Evolutionary conservation across 352 stramenopile genomes (phyloP).

Genomic region (Phytophthora citricola): DNA sequence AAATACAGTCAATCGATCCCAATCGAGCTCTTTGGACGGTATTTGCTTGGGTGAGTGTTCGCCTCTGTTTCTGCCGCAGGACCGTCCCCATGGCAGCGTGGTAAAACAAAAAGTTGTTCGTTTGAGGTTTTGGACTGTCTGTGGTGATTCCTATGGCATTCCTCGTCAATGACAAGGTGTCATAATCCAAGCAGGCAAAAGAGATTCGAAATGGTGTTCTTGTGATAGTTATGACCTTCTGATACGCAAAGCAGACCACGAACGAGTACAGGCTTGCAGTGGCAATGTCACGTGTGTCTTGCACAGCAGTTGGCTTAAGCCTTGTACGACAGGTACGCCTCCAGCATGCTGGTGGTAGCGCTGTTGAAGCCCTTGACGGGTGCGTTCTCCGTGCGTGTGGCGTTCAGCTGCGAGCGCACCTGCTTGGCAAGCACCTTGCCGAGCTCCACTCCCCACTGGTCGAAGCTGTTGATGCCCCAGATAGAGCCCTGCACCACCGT

Average conservation of each 20-base stretch:
- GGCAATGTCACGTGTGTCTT: neutral
- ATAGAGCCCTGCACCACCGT: slow-evolving; percentile 97
- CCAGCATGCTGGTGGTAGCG: slow-evolving; percentile 92
- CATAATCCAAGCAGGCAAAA: too few relatives aligned
- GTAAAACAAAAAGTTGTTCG: too few relatives aligned
- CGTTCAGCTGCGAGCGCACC: slow-evolving; percentile 91
- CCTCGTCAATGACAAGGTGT: too few relatives aligned
- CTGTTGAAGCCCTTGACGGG: slow-evolving; percentile 95
- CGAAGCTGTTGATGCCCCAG: slow-evolving; percentile 99
- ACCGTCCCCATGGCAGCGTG: too few relatives aligned
- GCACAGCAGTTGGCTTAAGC: slow-evolving; percentile 32
- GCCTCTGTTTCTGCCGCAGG: too few relatives aligned
- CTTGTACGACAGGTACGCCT: slow-evolving; percentile 92
- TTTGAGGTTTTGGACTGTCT: too few relatives aligned
- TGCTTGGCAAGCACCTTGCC: slow-evolving; percentile 98
- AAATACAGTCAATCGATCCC: too few relatives aligned
- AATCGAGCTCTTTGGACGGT: too few relatives aligned
- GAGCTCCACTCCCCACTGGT: slow-evolving; percentile 98
- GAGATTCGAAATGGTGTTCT: slow-evolving; percentile 3
- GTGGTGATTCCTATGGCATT: too few relatives aligned
- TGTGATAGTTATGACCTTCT: slow-evolving; percentile 23
- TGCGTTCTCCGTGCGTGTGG: slow-evolving; percentile 75
- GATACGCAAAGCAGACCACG: slow-evolving; percentile 11
- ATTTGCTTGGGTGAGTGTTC: too few relatives aligned
- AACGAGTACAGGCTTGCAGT: slow-evolving; percentile 1